Evolutionary conservation across 129 eudicot genomes (phyloP).

Genomic region (Saussurea involucrata): DNA sequence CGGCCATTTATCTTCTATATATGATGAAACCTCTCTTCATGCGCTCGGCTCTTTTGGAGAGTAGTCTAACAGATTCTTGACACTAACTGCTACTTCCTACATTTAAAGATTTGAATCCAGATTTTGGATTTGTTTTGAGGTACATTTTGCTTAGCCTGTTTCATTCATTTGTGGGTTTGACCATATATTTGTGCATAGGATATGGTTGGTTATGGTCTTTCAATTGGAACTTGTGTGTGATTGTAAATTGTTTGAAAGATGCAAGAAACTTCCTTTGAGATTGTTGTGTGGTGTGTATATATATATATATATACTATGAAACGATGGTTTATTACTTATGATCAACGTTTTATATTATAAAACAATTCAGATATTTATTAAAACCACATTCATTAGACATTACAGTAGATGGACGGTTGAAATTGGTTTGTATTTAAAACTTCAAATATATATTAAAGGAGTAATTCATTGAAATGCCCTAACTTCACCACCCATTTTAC

Average conservation of each 20-base stretch:
- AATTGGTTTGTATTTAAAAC: no score
- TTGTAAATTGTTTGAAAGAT: constrained; percentile 16
- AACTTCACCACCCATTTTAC: no score
- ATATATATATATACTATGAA: no score
- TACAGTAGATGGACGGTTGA: no score
- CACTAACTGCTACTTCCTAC: neutral
- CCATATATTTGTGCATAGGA: neutral
- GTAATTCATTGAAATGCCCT: no score
- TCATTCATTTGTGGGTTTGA: neutral
- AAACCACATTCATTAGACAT: no score
- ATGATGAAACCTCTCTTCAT: neutral
- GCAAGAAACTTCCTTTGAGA: constrained; percentile 15
- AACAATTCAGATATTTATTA: no score
- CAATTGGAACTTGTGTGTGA: constrained; percentile 10
- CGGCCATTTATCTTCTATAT: neutral
- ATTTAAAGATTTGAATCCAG: neutral
- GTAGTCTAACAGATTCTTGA: neutral
- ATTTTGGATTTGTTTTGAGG: neutral
- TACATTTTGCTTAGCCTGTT: neutral
- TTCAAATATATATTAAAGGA: no score
- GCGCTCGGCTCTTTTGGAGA: neutral
- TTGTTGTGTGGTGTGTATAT: neutral
- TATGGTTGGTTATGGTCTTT: neutral
- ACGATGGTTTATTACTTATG: no score
- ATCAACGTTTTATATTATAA: no score